Evolutionary conservation across 495 filamentous ascomycete genomes (phyloP).

Genomic region (Pseudevernia furfuracea): DNA sequence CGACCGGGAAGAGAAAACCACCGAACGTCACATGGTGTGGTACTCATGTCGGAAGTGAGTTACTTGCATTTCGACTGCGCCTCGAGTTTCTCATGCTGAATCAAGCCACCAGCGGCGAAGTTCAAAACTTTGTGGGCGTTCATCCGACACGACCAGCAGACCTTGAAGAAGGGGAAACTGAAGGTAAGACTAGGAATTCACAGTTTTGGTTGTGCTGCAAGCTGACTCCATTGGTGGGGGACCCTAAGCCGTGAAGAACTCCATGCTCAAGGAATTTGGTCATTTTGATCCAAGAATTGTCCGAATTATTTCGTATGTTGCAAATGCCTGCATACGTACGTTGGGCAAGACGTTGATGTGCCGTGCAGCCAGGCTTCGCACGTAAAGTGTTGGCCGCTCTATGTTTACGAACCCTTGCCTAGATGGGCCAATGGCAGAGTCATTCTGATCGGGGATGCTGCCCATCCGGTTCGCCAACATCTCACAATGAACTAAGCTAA

Average conservation of each 20-base stretch:
- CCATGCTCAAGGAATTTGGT: conserved; percentile 25
- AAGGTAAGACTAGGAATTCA: conserved; percentile 20
- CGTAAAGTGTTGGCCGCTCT: conserved; percentile 43
- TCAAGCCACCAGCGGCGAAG: conserved; percentile 26
- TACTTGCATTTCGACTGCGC: neutral
- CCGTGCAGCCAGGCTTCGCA: conserved; percentile 32
- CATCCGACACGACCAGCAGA: conserved; percentile 29
- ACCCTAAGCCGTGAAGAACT: conserved; percentile 1
- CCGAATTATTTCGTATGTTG: conserved; percentile 22
- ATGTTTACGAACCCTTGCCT: conserved; percentile 33
- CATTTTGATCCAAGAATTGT: conserved; percentile 24
- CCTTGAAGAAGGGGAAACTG: conserved; percentile 19
- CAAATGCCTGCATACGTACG: neutral
- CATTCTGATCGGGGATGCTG: conserved; percentile 43
- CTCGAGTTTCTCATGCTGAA: neutral
- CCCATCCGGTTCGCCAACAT: conserved; percentile 30
- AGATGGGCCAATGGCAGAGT: conserved; percentile 37
- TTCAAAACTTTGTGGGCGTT: conserved; percentile 41
- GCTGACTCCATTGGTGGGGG: neutral
- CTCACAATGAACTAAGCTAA: neutral
- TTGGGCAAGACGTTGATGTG: neutral
- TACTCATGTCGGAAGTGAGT: conserved; percentile 41
- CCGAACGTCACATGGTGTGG: conserved; percentile 33
- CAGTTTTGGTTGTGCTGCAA: neutral
- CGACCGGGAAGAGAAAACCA: neutral